Evolutionary conservation across 2,329 filamentous ascomycete species (phyloP).

Genomic region (Hypoxylon sp.): DNA sequence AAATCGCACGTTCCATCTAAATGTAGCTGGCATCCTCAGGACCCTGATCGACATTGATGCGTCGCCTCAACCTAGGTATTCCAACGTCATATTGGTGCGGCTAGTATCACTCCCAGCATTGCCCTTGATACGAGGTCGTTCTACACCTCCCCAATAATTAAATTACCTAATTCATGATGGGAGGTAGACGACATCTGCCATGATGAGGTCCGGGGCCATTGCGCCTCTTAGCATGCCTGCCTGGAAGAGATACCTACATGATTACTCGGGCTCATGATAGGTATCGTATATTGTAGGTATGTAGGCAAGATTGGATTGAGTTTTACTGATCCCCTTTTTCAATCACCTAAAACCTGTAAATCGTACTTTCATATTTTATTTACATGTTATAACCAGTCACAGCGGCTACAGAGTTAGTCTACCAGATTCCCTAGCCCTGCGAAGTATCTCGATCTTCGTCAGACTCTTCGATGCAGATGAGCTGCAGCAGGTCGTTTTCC

Average conservation of each 20-base stretch:
- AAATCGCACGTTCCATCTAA: not conserved
- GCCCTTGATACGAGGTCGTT: slow-evolving; percentile 2
- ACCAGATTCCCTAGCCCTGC: slow-evolving; percentile 30
- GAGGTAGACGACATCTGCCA: not conserved
- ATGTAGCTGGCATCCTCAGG: slow-evolving; percentile 20
- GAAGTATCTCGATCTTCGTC: slow-evolving; percentile 35
- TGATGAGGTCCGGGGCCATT: not conserved
- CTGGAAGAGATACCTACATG: too few relatives aligned
- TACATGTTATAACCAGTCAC: not conserved
- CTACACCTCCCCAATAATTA: slow-evolving; percentile 11
- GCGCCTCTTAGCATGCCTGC: not conserved
- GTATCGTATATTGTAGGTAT: too few relatives aligned
- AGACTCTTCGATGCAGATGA: slow-evolving; percentile 34
- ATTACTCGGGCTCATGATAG: too few relatives aligned
- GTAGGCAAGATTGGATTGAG: not conserved
- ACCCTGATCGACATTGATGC: slow-evolving; percentile 23
- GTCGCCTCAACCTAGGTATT: slow-evolving; percentile 12
- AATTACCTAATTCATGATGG: not conserved
- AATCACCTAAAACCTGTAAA: too few relatives aligned
- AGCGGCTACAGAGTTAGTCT: too few relatives aligned
- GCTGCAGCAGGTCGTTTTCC: slow-evolving; percentile 37
- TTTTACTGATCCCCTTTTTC: not conserved
- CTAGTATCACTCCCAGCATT: slow-evolving; percentile 14
- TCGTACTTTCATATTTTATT: not conserved
- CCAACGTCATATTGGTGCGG: slow-evolving; percentile 33